Evolutionary conservation across 2,329 filamentous ascomycete species (phyloP).

Genomic region (Penicillium sp.): DNA sequence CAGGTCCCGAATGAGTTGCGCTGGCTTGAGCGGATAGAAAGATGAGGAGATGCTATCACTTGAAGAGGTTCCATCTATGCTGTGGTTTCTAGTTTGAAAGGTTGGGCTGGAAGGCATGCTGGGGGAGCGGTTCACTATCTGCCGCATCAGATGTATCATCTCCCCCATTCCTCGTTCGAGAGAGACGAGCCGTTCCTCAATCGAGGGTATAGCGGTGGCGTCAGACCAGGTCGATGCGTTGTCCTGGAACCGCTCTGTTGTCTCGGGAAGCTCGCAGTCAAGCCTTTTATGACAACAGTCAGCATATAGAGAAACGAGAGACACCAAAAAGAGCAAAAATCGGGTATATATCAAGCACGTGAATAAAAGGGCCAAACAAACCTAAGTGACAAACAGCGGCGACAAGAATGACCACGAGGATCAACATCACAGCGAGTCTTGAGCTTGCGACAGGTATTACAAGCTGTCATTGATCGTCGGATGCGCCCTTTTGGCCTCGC

Average conservation of each 20-base stretch:
- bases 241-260: conserved; percentile 34
- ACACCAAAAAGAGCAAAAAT: not conserved
- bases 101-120: conserved; percentile 17
- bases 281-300: conserved; percentile 25
- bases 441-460: conserved; percentile 38
- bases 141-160: conserved; percentile 35
- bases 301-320: not conserved
- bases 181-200: conserved; percentile 34
- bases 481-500: conserved; percentile 32
- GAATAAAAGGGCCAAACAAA: conserved; percentile 15
- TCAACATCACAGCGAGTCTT: conserved; percentile 38
- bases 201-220: conserved; percentile 31
- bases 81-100: conserved; percentile 20
- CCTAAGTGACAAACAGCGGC: conserved; percentile 38
- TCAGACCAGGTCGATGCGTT: conserved; percentile 32
- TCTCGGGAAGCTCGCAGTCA: conserved; percentile 36
- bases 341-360: not conserved
- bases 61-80: conserved; percentile 24
- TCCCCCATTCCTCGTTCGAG: conserved; percentile 35
- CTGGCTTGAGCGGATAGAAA: conserved; percentile 28
- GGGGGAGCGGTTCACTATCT: conserved; percentile 29
- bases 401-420: conserved; percentile 36
- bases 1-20: conserved; percentile 32
- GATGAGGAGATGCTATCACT: conserved; percentile 21
- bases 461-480: conserved; percentile 38